A percentile compares a stretch with the other conserved stretches of the same genome.
These are phyloP conservation scores for Cylindrotheca closterium DNA, from an alignment of 108 stramenopile genomes.

Conservation along the genomic window DNA sequence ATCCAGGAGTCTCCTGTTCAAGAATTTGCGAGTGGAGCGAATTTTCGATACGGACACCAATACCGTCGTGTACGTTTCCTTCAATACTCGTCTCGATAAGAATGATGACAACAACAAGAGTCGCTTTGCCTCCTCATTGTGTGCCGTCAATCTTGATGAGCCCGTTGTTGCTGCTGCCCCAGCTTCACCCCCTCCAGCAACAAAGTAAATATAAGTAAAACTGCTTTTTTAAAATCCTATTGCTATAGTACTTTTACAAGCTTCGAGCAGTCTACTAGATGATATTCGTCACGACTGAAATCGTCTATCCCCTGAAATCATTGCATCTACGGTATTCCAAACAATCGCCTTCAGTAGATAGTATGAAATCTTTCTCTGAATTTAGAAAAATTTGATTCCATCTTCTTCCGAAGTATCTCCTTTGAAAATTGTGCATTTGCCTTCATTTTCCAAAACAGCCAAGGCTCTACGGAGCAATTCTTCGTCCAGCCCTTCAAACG, in stretches of 20 bases:
- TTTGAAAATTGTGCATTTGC: slow-evolving; percentile 78
- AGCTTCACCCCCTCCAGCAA: background rate
- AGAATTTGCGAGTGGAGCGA: slow-evolving; percentile 81
- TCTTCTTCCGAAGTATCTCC: slow-evolving; percentile 85
- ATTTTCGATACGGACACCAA: slow-evolving; percentile 83
- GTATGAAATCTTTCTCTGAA: background rate
- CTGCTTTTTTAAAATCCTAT: too few relatives aligned
- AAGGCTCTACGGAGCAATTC: slow-evolving; percentile 78
- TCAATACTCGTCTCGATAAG: slow-evolving; percentile 90
- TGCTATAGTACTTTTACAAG: too few relatives aligned
- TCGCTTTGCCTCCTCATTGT: slow-evolving; percentile 78
- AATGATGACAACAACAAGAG: slow-evolving; percentile 81
- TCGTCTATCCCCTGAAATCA: too few relatives aligned
- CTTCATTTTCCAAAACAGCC: slow-evolving; percentile 71
- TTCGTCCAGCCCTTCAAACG: slow-evolving; percentile 86
- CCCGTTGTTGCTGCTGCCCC: background rate
- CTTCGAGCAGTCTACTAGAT: too few relatives aligned
- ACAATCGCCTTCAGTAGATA: too few relatives aligned
- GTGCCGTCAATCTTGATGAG: slow-evolving; percentile 75
- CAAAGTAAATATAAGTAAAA: too few relatives aligned
- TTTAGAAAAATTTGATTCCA: slow-evolving; percentile 85
- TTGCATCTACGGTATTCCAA: too few relatives aligned
- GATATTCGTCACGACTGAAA: too few relatives aligned
- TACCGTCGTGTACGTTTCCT: slow-evolving; percentile 84
- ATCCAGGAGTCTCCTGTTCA: slow-evolving; percentile 79